Base-by-base conservation (phyloP, 805 yeast genomes). In the Lipomyces sp. region DNA sequence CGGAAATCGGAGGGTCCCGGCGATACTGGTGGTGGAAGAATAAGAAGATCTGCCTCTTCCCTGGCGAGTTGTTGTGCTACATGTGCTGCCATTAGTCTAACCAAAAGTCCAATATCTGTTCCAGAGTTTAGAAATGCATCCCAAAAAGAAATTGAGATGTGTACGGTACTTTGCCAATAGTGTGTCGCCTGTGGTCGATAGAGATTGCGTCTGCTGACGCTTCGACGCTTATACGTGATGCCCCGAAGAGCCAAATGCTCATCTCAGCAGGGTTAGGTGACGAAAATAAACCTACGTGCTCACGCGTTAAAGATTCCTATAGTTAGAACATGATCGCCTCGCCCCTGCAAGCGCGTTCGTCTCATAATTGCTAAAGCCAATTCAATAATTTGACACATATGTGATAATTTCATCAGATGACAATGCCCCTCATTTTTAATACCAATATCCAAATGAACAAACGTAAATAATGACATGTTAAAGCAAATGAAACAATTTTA, bases 21-120 rank as follows among this genome's bases (percentile, higher is more conserved):
- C 2, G 55, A 6, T 13, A 34, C 59, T 10, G 61, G 55, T 5
- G 66, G 58, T 6, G 69, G 69, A 32, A 60, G 59, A 45, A 60
- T 63, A 7, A 66, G 56, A 15, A 66, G 64, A 60, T 66, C 69
- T 2, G 69, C 69, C 63, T 66, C 69, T 39, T 66, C 69, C 7
- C 60, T 60, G 8, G 58, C 65, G 10, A 65, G 39, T 13, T n/a
- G 39, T 13, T n/a, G 24, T 42, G 48, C 48, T 7, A 42, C 29
- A 10, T 42, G 48, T 42, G 48, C 48, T 42, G 29, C 48, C 48
- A 42, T 42, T n/a, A 5, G 15, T 42, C 15, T 10, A 42, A 42
- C 18, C 24, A 15, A 42, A 42, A 2, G 4, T 5, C n/a, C n/a
- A 7, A n/a, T 15, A n/a, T 11, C 15, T 42, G 15, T 42, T n/a